Evolutionary conservation across 2,329 filamentous ascomycete genomes (phyloP), one percentile per base, ranked within the genome.

Genomic region (Pyrenophora seminiperda): DNA sequence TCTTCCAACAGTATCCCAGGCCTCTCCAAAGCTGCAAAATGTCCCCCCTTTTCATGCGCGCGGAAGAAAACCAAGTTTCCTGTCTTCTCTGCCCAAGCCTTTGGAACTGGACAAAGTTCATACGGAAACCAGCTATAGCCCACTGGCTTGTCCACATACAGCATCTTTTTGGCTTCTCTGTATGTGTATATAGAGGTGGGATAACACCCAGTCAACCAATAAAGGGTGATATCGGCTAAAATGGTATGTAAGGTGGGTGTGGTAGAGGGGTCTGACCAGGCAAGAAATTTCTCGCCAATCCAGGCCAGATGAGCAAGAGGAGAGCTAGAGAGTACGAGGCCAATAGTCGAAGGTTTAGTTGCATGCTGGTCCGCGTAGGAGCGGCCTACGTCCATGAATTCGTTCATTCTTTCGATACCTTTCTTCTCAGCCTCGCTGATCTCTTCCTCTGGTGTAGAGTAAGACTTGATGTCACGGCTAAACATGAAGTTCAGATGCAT

Each of bases 291-390:
- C 57, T 85, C 82, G 3, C 78, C 80, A 19, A 84, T 75, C 78
- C 83, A 87, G 5, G 79, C 76, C 2, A 87, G 73, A 15, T 86
- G 61, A 0, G 82, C 80, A 1, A 86, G 53, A 0, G 84, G 84
- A 27, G 73, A 83, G 4, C 79, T 72, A 3, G 77, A 72, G 1
- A 87, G 66, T 0, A 76, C 79, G 4, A 84, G 73, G 0, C 83
- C 82, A 36, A 85, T 80, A 0, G 83, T 87, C 0, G 76, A 73
- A 0, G 83, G 80, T 7, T 79, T 69, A 0, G 81, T 83, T 1
- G 73, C 79, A 45, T 87, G 84, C 61, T 80, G 75, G 0, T 73
- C 42, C 0, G 76, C 75, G 60, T 85, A 87, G 0, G 76, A 81
- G 9, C 57, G 63, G 1, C 80, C 83, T 2, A 62, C 70, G 0